Evolutionary conservation across 1,284 basidiomycete genomes (phyloP).

Genomic region (Irpex sp.): DNA sequence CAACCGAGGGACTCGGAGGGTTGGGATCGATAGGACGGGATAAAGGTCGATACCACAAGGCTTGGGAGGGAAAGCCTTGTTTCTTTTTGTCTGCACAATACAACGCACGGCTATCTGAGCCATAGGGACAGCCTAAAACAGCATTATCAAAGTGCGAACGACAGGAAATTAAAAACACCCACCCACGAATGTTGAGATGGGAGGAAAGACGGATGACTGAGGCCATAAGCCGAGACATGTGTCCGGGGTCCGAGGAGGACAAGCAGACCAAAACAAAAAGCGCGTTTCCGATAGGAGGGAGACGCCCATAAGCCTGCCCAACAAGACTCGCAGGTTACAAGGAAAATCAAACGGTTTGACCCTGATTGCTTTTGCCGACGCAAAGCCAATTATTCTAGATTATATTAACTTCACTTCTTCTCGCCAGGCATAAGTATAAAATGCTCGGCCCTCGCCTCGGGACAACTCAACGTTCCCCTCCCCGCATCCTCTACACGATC

Average conservation of each 20-base stretch:
- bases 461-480: background rate
- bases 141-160: background rate
- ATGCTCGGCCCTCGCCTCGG: background rate
- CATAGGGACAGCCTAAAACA: background rate
- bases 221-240: background rate
- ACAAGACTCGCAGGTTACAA: background rate
- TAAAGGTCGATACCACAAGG: background rate
- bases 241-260: background rate
- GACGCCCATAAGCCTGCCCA: background rate
- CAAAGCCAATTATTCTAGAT: background rate
- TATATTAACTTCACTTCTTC: background rate
- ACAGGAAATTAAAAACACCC: background rate
- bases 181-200: background rate
- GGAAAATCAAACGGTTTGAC: background rate
- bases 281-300: background rate
- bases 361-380: background rate
- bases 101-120: background rate
- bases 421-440: background rate
- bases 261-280: background rate
- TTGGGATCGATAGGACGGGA: background rate
- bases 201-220: background rate
- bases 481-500: slow-evolving; percentile 6
- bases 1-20: background rate
- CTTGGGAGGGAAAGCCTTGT: background rate
- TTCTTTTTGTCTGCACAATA: background rate